Percentiles rank a stretch among this genome's conserved stretches.
phyloP scores from a whole-genome alignment of 257 asterid species.

The Scutellaria galericulata region DNA sequence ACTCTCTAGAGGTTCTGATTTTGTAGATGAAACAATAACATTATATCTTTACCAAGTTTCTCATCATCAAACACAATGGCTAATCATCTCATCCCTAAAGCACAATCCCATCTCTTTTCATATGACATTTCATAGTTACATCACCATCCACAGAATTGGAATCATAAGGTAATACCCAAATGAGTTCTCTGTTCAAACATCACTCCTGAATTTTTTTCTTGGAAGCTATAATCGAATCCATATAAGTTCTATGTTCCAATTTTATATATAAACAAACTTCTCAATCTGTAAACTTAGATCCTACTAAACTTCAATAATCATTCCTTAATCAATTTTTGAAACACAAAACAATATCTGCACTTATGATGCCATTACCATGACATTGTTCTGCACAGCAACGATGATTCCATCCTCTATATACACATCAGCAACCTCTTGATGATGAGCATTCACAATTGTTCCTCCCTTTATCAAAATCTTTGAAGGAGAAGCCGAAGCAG shows the following conservation, averaged over 20 bases:
- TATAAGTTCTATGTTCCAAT: background rate
- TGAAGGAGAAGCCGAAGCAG: constrained; percentile 41
- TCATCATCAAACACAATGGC: background rate
- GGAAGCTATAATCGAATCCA: background rate
- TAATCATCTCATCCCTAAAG: background rate
- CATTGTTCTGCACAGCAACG: constrained; percentile 61
- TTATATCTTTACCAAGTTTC: constrained; percentile 3
- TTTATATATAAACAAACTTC: background rate
- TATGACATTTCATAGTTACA: constrained; percentile 3
- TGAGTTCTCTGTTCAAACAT: constrained; percentile 9
- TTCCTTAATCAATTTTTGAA: constrained; percentile 18
- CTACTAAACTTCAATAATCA: constrained; percentile 27
- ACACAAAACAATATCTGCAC: background rate
- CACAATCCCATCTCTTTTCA: background rate
- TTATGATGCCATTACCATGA: constrained; percentile 52
- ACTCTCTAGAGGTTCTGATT: background rate
- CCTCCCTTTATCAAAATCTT: constrained; percentile 93
- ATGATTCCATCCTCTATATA: constrained; percentile 81
- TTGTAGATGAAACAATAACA: background rate
- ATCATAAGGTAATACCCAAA: background rate
- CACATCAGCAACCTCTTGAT: constrained; percentile 83
- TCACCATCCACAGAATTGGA: background rate
- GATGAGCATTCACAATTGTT: constrained; percentile 91
- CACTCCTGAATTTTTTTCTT: background rate
- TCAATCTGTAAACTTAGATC: background rate